These are phyloP conservation scores for Isabelozyma pseudorhagii DNA, from an alignment of 805 yeast species.

Conservation along the genomic window DNA sequence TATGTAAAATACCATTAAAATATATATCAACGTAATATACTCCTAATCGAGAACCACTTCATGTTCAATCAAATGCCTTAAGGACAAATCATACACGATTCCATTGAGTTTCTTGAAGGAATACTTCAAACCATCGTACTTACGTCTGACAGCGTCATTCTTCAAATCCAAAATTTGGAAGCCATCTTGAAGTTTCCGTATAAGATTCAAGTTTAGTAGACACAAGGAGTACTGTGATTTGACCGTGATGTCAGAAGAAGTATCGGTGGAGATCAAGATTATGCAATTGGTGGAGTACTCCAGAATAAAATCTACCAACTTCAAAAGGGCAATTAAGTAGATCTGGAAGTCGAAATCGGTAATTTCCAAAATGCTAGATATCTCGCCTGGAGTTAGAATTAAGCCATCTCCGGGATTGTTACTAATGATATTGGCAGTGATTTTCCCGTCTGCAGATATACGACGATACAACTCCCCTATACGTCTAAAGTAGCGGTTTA, in stretches of 20 bases:
- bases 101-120: conserved; percentile 22
- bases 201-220: conserved; percentile 17
- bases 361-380: conserved; percentile 5
- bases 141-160: conserved; percentile 23
- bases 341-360: conserved; percentile 13
- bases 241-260: background rate
- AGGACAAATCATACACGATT: conserved; percentile 22
- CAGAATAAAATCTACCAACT: conserved; percentile 18
- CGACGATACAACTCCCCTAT: conserved; percentile 7
- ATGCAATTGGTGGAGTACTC: conserved; percentile 22
- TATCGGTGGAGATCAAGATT: conserved; percentile 15
- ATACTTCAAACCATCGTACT: conserved; percentile 27
- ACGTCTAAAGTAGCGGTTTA: conserved; percentile 13
- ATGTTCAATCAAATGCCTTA: conserved; percentile 12
- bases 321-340: conserved; percentile 20
- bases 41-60: conserved; percentile 4
- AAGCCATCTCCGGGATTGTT: conserved; percentile 8
- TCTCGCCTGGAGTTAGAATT: conserved; percentile 15
- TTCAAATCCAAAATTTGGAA: conserved; percentile 27
- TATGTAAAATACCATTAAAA: background rate
- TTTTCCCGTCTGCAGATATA: background rate
- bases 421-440: background rate
- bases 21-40: background rate
- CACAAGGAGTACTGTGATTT: conserved; percentile 14
- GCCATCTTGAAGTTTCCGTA: conserved; percentile 20